A percentile compares a stretch with the other conserved stretches of the same genome.
phyloP scores from a whole-genome alignment of 2,329 filamentous ascomycete genomes.

The Setomelanomma holmii region DNA sequence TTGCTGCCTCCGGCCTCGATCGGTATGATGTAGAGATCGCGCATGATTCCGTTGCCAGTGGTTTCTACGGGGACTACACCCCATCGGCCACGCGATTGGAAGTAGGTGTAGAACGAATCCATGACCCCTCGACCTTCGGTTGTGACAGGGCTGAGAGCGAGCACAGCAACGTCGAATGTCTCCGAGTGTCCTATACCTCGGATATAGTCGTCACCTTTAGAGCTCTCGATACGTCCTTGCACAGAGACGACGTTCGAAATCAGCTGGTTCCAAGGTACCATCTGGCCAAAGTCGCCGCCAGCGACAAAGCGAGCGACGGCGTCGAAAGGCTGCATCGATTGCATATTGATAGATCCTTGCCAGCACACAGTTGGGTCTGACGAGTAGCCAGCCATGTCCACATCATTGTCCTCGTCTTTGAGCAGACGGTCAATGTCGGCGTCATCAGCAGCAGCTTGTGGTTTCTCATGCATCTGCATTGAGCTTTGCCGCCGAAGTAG shows the following conservation, averaged over 20 bases:
- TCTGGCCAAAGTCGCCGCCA: conserved; percentile 76
- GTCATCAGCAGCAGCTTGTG: conserved; percentile 71
- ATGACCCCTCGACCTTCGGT: conserved; percentile 68
- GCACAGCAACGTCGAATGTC: conserved; percentile 83
- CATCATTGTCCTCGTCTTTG: conserved; percentile 78
- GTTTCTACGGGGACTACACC: conserved; percentile 69
- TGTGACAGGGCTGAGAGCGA: conserved; percentile 71
- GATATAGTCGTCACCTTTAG: conserved; percentile 88
- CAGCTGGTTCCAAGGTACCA: conserved; percentile 75
- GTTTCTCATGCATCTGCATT: conserved; percentile 51
- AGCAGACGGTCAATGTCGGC: conserved; percentile 89
- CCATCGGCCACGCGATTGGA: conserved; percentile 80
- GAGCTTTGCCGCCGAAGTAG: conserved; percentile 59
- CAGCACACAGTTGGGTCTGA: conserved; percentile 71
- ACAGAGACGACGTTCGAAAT: conserved; percentile 75
- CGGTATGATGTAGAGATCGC: conserved; percentile 91
- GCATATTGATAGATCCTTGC: conserved; percentile 65
- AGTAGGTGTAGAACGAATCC: conserved; percentile 84
- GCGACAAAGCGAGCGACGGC: conserved; percentile 84
- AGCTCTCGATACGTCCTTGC: conserved; percentile 79
- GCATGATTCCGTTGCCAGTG: conserved; percentile 74
- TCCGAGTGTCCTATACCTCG: conserved; percentile 83
- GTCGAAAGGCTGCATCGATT: conserved; percentile 74
- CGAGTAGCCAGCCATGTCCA: conserved; percentile 78
- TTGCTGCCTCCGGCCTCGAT: conserved; percentile 72